Base-by-base conservation (phyloP, 768 basidiomycete species). In the Leccinum incarnatum region DNA sequence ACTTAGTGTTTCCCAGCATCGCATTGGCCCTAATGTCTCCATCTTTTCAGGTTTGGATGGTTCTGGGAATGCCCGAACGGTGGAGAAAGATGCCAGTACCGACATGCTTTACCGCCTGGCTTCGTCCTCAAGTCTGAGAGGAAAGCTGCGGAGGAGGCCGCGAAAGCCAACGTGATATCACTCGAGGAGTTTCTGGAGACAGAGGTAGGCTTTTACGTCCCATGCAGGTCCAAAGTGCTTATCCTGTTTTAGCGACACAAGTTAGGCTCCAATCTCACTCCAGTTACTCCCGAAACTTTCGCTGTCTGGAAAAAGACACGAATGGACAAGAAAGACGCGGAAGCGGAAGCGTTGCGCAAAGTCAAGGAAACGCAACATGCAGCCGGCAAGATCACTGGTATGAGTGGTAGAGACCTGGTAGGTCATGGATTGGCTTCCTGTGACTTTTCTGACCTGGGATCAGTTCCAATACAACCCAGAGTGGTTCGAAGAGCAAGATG, bases 181-280 rank as follows among this genome's bases (percentile, higher is more conserved):
- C 65, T 99, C 40, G 97, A 98, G 71, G 97, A 98, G 65, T 99
- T 99, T 79, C 72, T 99, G 57, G 97, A 99, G 77, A 93, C 93
- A 52, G 96, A 98, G 87, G 95, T 94, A 65, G 56, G 80, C 65
- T 40, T n/a, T 23, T 19, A n/a, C 23, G 42, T 21, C 25, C 8
- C 34, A 34, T 29, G 6, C 21, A 47, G 34, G 34, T 25, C 6
- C 21, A 4, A 40, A 25, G 47, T 27, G 15, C 52, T 59, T 23
- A 65, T 54, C 45, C 47, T 61, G 42, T 53, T 46, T 47, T 65
- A 96, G 93, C 87, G 97, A 56, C 96, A 98, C 77, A 98, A 97
- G 81, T 81, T 99, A 23, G 93, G 93, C 29, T 30, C 84, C 14
- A 91, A 91, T 67, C 77, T 98, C 48, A 99, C 97, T 14, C 96